Base-by-base conservation (phyloP, 2,329 filamentous ascomycete species). In the Microthyrium microscopicum region DNA sequence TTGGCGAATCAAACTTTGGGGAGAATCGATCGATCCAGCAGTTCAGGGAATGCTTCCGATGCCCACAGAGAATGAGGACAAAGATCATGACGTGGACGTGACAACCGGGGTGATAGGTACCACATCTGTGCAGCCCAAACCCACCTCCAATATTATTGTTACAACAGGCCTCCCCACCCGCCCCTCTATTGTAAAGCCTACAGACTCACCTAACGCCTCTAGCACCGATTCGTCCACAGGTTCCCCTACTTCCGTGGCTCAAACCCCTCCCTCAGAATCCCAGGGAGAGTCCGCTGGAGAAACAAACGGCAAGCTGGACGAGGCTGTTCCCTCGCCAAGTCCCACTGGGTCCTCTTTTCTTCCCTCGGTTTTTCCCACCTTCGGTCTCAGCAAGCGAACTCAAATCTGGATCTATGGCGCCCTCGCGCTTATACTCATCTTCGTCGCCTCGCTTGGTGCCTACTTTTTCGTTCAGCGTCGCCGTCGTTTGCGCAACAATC, bases 1-100 rank as follows among this genome's bases (percentile, higher is more conserved):
- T 57, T 98, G 85, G 83, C 80, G 81, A 46, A 64, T 98, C 38
- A 91, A 87, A 51, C 68, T 98, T 3, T 98, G 84, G 83, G 89
- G 89, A 40, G 85, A 94, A 54, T 67, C 70, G 39, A 80, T 82
- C 44, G 81, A 95, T 49, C 67, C 72, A 22, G 61, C 66, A 31
- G 80, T 79, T 50, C 77, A 85, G 33, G 67, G 58, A 5, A 63
- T 78, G 4, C 70, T 91, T 12, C 87, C 89, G 5, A 70, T 94
- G 61, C 89, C 89, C 0, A 73, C 69, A 5, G 78, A 79, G 31
- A 62, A 82, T 29, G 87, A 94, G 41, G 83, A 95, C 48, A 74
- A 78, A 38, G 73, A 93, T 47, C 80, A 85, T 52, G 76, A 77
- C 43, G 58, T 68, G 34, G 53, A 55, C 42, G 70, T 73, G 19